Percentiles rank a stretch among this genome's conserved stretches.
phyloP scores from a whole-genome alignment of 2,329 filamentous ascomycete species.

The Scolecobasidium constrictum region DNA sequence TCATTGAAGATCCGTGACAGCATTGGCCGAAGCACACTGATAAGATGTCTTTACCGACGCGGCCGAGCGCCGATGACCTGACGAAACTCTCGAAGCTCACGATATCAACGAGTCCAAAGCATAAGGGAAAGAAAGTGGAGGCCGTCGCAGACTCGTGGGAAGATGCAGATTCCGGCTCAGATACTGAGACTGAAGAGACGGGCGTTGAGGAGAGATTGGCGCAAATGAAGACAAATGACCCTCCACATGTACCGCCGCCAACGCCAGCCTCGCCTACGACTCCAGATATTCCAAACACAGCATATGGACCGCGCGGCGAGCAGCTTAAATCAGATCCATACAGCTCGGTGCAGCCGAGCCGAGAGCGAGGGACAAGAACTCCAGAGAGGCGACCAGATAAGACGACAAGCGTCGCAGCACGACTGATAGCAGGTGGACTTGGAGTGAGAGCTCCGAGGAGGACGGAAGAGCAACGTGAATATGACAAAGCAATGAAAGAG shows the following conservation, averaged over 20 bases:
- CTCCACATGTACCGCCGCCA: slow-evolving; percentile 12
- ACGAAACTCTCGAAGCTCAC: slow-evolving; percentile 25
- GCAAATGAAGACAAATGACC: slow-evolving; percentile 55
- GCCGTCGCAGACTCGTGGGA: slow-evolving; percentile 64
- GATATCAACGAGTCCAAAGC: slow-evolving; percentile 11
- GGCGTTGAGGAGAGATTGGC: slow-evolving; percentile 18
- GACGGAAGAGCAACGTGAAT: slow-evolving; percentile 82
- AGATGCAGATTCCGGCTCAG: slow-evolving; percentile 46
- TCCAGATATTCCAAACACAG: slow-evolving; percentile 11
- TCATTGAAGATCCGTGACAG: too few relatives aligned
- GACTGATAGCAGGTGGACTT: slow-evolving; percentile 81
- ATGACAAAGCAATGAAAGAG: slow-evolving; percentile 70
- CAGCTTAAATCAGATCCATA: slow-evolving; percentile 10
- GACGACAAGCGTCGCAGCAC: slow-evolving; percentile 79
- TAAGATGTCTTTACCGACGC: background rate
- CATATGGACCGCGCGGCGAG: slow-evolving; percentile 13
- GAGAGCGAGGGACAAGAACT: background rate
- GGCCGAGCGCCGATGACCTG: slow-evolving; percentile 21
- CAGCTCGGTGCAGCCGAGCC: slow-evolving; percentile 2
- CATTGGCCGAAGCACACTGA: too few relatives aligned
- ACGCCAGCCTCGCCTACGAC: slow-evolving; percentile 11
- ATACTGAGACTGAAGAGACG: slow-evolving; percentile 21
- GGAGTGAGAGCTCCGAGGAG: slow-evolving; percentile 70
- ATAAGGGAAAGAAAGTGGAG: background rate
- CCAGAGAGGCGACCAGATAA: slow-evolving; percentile 55